Evolutionary conservation across 495 filamentous ascomycete genomes (phyloP), one percentile per base, ranked within the genome.

Genomic region (Rhizodiscina lignyota): DNA sequence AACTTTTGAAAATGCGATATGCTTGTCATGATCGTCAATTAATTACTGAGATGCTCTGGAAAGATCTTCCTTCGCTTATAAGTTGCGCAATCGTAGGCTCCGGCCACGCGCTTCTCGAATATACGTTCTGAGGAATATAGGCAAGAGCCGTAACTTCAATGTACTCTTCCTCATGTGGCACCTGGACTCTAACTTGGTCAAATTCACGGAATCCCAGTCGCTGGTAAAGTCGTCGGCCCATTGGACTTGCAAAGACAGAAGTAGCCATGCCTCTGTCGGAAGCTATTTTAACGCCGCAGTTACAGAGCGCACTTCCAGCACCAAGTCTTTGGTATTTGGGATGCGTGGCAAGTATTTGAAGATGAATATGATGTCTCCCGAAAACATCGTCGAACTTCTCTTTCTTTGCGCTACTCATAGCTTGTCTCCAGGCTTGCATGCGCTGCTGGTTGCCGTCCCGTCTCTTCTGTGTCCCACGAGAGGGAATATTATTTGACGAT

Each of bases 231-330:
- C 21, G 26, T 15, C 38, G 15, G 18, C 40, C 40, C 40, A 42
- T 42, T 11, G 40, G 40, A 20, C 40, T 42, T n/a, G 40, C 40
- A 23, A 42, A 42, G 19, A 42, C 35, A 3, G 40, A 30, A 16
- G 38, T 31, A n/a, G 26, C 35, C 34, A 37, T 21, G 15, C 35
- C 31, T 11, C n/a, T 10, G 2, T 16, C 18, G 13, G 32, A 11
- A 11, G 40, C 40, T 3, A 33, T 3, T 18, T 18, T 13, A 8
- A 42, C 38, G 8, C 40, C 40, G 23, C 32, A 31, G 4, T 21
- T n/a, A 16, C 22, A 29, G 5, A 42, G 35, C 3, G 18, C 10
- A 13, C 15, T 38, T 4, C 35, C 40, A 8, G 40, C 40, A 8
- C 40, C 40, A 2, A 16, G 26, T 16, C 40, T 32, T 17, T 42